Conservation (phyloP, 192 early-diverging fungal genomes). For the Funneliformis geosporum region DNA sequence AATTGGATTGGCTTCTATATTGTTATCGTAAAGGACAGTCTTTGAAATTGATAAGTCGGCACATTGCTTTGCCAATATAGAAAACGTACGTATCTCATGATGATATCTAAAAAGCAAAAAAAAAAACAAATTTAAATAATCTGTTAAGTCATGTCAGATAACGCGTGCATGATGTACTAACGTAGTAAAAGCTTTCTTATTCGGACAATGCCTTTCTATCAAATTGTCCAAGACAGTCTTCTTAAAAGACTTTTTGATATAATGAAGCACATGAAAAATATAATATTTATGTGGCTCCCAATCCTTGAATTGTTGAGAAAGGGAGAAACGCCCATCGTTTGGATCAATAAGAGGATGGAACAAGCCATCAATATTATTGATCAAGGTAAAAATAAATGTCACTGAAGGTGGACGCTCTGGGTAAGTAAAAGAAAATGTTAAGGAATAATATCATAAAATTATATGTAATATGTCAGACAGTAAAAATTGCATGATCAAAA, state of each 20-base stretch:
- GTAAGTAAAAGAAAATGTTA: constrained; percentile 17
- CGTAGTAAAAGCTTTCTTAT: constrained; percentile 66
- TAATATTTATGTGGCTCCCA: constrained; percentile 84
- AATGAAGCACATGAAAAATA: constrained; percentile 84
- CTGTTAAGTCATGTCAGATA: background rate
- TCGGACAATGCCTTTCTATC: constrained; percentile 58
- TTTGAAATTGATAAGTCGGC: constrained; percentile 73
- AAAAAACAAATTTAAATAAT: background rate
- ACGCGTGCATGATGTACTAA: constrained; percentile 23
- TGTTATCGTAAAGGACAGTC: constrained; percentile 58
- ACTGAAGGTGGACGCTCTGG: constrained; percentile 62
- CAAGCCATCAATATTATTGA: constrained; percentile 55
- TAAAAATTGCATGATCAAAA: background rate
- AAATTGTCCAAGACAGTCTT: constrained; percentile 70
- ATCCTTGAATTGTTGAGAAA: constrained; percentile 77
- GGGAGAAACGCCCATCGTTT: constrained; percentile 63
- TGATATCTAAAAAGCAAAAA: constrained; percentile 49
- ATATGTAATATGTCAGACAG: background rate
- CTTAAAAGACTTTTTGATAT: constrained; percentile 84
- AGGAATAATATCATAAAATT: background rate
- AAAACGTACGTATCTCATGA: constrained; percentile 61
- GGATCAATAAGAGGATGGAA: constrained; percentile 83
- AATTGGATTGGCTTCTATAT: constrained; percentile 56
- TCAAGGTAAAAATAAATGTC: constrained; percentile 51
- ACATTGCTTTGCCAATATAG: constrained; percentile 70